Evolutionary conservation across 2,329 filamentous ascomycete genomes (phyloP).

Genomic region (Coniochaeta hoffmannii): DNA sequence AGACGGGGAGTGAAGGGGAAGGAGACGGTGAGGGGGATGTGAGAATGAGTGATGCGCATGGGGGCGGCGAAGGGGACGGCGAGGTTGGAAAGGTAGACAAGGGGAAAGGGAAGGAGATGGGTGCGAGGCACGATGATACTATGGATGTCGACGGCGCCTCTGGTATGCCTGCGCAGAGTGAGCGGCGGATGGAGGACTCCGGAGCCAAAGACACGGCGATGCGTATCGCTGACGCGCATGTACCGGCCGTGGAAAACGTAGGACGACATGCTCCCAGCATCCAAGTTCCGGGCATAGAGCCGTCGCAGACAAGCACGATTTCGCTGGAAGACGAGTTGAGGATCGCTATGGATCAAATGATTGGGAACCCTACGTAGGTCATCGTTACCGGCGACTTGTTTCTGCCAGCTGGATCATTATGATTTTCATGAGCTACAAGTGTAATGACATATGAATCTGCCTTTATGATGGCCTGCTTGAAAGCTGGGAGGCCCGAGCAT

Average conservation of each 20-base stretch:
- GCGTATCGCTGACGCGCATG: neutral
- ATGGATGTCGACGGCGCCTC: neutral
- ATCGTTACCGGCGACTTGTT: too few relatives aligned
- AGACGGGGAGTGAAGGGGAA: slow-evolving; percentile 4
- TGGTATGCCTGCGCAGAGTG: neutral
- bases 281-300: neutral
- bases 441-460: too few relatives aligned
- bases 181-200: too few relatives aligned
- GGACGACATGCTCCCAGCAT: neutral
- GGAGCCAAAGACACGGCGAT: neutral
- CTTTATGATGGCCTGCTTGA: too few relatives aligned
- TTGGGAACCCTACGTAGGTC: neutral
- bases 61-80: neutral
- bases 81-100: neutral
- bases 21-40: slow-evolving; percentile 1
- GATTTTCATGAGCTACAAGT: too few relatives aligned
- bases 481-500: too few relatives aligned
- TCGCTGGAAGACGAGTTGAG: slow-evolving; percentile 1
- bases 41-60: neutral
- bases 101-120: slow-evolving; percentile 7
- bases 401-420: too few relatives aligned
- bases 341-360: neutral
- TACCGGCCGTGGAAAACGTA: slow-evolving; percentile 1
- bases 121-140: neutral
- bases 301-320: neutral